These are phyloP conservation scores for Hylodesmum podocarpum DNA, from an alignment of 306 rosid genomes.

Conservation along the genomic window DNA sequence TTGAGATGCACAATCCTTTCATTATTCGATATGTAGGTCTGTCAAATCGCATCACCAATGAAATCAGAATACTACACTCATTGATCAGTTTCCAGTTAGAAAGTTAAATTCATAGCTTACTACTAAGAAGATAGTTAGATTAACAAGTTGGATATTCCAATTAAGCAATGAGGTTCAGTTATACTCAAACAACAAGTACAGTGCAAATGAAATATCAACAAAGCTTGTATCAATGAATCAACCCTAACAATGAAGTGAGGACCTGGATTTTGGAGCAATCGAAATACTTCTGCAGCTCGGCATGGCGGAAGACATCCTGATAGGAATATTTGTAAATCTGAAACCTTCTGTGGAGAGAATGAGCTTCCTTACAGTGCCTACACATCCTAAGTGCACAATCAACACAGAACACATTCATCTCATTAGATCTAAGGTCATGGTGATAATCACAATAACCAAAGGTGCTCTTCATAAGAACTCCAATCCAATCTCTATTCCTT, in stretches of 20 bases:
- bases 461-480: constrained; percentile 52
- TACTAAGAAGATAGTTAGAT: not conserved
- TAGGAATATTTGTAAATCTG: constrained; percentile 88
- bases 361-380: constrained; percentile 72
- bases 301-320: constrained; percentile 79
- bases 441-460: constrained; percentile 79
- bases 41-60: constrained; percentile 28
- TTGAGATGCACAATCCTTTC: constrained; percentile 88
- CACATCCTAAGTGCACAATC: constrained; percentile 72
- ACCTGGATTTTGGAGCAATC: constrained; percentile 96
- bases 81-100: not conserved
- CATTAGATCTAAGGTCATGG: constrained; percentile 59
- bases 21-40: constrained; percentile 91
- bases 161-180: not conserved
- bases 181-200: not conserved
- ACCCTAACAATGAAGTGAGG: not conserved
- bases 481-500: constrained; percentile 67
- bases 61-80: not conserved
- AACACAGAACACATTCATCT: constrained; percentile 77
- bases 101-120: constrained; percentile 6
- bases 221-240: constrained; percentile 5
- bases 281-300: constrained; percentile 68
- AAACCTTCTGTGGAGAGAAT: constrained; percentile 65
- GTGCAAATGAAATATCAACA: not conserved
- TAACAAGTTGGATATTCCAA: not conserved